phyloP scores from a whole-genome alignment of 306 rosid species.

The Hippophae tibetana region DNA sequence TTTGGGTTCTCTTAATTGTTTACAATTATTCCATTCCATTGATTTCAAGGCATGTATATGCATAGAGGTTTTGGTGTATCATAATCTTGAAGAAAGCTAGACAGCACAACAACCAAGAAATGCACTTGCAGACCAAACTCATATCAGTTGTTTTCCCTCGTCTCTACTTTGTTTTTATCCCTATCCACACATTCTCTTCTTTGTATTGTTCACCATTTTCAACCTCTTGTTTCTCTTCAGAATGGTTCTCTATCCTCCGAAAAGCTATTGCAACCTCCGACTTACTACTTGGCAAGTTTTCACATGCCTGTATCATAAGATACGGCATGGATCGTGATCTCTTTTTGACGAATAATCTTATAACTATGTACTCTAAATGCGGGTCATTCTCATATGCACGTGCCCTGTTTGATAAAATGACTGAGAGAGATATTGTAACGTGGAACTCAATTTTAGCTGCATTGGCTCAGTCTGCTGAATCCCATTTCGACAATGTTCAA shows the following conservation, averaged over 20 bases:
- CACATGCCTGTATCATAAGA: slow-evolving; percentile 46
- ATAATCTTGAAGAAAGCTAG: background rate
- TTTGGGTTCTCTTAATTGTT: too few relatives aligned
- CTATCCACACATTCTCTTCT: slow-evolving; percentile 1
- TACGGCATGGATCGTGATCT: slow-evolving; percentile 34
- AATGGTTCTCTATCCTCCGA: slow-evolving; percentile 64
- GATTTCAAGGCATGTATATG: too few relatives aligned
- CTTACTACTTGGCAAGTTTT: slow-evolving; percentile 48
- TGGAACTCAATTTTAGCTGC: slow-evolving; percentile 77
- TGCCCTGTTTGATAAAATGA: slow-evolving; percentile 48
- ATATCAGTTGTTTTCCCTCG: slow-evolving; percentile 10
- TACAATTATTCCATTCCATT: too few relatives aligned
- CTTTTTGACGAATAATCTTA: slow-evolving; percentile 64
- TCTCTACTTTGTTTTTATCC: slow-evolving; percentile 1
- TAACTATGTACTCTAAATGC: slow-evolving; percentile 55
- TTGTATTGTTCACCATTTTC: background rate
- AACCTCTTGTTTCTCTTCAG: slow-evolving; percentile 25
- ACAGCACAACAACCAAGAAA: slow-evolving; percentile 22
- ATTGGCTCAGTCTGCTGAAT: slow-evolving; percentile 33
- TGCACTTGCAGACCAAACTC: slow-evolving; percentile 29
- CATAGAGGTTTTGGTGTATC: too few relatives aligned
- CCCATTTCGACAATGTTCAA: slow-evolving; percentile 15
- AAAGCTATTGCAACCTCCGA: slow-evolving; percentile 41
- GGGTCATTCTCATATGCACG: slow-evolving; percentile 55
- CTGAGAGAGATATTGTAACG: slow-evolving; percentile 54